Evolutionary conservation across 108 stramenopile genomes (phyloP).

Genomic region (Nitzschia putrida): DNA sequence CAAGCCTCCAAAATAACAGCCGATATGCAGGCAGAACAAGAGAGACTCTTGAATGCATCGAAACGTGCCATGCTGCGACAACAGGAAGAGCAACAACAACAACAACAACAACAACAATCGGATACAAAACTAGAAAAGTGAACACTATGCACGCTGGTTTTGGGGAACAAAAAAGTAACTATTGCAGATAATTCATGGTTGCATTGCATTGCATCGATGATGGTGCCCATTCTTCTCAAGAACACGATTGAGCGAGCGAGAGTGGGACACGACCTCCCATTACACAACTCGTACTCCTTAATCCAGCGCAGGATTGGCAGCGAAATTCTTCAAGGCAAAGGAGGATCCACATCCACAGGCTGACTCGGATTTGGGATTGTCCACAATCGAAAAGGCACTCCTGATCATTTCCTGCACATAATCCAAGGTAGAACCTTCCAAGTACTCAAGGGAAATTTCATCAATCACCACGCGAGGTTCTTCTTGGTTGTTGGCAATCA

Average conservation of each 20-base stretch:
- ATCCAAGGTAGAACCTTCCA: constrained; percentile 91
- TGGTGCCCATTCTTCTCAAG: not conserved
- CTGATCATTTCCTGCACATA: constrained; percentile 96
- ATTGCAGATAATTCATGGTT: too few species aligned
- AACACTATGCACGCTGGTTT: too few species aligned
- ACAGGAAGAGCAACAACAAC: not conserved
- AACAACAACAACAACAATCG: too few species aligned
- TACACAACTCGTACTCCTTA: too few species aligned
- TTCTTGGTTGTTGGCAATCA: constrained; percentile 20
- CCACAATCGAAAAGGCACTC: constrained; percentile 88
- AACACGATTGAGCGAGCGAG: not conserved
- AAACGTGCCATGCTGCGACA: constrained; percentile 16
- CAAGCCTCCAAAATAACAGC: not conserved
- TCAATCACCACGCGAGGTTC: constrained; percentile 68
- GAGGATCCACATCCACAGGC: constrained; percentile 97
- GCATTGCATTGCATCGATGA: not conserved
- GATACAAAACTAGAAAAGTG: too few species aligned
- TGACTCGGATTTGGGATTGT: constrained; percentile 94
- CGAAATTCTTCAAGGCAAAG: constrained; percentile 96
- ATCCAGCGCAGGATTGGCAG: constrained; percentile 83
- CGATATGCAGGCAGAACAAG: constrained; percentile 41
- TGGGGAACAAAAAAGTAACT: too few species aligned
- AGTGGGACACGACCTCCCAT: not conserved
- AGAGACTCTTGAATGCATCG: constrained; percentile 25
- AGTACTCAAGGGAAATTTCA: constrained; percentile 72